Conservation (phyloP, 164 flowering plant genomes). For the Protea cynaroides region DNA sequence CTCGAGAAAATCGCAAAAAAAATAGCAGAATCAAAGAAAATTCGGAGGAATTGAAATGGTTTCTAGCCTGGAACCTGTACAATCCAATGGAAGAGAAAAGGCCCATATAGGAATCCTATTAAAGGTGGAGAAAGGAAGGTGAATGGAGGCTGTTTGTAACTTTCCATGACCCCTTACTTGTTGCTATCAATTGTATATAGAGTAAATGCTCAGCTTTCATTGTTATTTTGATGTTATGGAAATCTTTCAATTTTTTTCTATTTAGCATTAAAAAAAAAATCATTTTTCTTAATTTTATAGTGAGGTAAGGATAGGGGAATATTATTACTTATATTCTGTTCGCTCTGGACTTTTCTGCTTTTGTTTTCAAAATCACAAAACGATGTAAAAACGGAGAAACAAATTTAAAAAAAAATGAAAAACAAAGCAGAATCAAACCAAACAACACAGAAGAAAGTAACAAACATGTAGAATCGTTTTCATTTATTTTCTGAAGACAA, state of each 20-base stretch:
- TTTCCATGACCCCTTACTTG: constrained; percentile 25
- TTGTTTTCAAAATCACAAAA: neutral
- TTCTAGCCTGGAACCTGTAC: constrained; percentile 37
- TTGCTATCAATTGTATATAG: constrained; percentile 28
- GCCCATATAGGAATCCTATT: constrained; percentile 50
- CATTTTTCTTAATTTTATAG: neutral
- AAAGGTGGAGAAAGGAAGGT: constrained; percentile 44
- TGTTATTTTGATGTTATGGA: constrained; percentile 17
- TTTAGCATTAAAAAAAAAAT: neutral
- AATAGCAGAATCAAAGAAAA: constrained; percentile 13
- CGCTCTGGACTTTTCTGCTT: constrained; percentile 4
- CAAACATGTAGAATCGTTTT: neutral
- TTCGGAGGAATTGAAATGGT: constrained; percentile 26
- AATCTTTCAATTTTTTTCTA: constrained; percentile 9
- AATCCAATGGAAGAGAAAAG: constrained; percentile 41
- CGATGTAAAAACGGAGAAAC: neutral
- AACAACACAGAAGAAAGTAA: neutral
- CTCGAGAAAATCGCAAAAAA: constrained; percentile 19
- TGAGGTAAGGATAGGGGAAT: neutral
- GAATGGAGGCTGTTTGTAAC: constrained; percentile 20
- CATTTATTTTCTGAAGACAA: neutral
- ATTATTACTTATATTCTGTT: constrained; percentile 2
- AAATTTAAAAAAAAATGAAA: neutral
- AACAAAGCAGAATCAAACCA: neutral
- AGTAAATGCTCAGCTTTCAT: constrained; percentile 46